phyloP scores from a whole-genome alignment of 2,329 filamentous ascomycete species.

The Sclerotinia nivalis region DNA sequence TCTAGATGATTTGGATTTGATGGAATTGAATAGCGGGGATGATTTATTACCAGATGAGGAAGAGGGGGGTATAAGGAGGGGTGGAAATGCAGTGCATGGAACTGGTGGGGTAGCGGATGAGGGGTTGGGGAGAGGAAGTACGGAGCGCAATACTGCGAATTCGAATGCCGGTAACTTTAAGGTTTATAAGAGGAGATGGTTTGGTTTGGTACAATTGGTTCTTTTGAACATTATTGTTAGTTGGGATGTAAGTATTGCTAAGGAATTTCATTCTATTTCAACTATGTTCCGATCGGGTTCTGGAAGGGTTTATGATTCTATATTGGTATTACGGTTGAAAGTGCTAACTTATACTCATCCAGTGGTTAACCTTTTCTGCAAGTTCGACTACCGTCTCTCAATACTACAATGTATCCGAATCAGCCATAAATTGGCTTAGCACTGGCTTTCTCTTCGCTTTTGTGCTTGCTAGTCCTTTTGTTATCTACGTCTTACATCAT shows the following conservation, averaged over 20 bases:
- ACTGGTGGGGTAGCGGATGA: slow-evolving; percentile 7
- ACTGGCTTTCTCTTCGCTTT: slow-evolving; percentile 88
- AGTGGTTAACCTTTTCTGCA: slow-evolving; percentile 93
- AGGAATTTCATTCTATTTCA: not conserved
- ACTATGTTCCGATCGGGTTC: not conserved
- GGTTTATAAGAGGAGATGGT: slow-evolving; percentile 85
- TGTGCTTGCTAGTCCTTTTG: slow-evolving; percentile 67
- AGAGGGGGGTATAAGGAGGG: slow-evolving; percentile 19
- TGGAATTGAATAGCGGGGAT: slow-evolving; percentile 39
- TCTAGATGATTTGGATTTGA: slow-evolving; percentile 29
- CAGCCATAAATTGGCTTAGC: slow-evolving; percentile 87
- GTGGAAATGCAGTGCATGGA: slow-evolving; percentile 9
- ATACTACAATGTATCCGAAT: slow-evolving; percentile 75
- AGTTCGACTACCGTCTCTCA: slow-evolving; percentile 71
- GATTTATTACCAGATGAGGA: slow-evolving; percentile 35
- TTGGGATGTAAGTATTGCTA: slow-evolving; percentile 76
- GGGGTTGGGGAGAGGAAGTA: slow-evolving; percentile 1
- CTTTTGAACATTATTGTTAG: slow-evolving; percentile 90
- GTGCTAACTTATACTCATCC: slow-evolving; percentile 24
- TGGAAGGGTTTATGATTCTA: not conserved
- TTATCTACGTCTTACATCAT: slow-evolving; percentile 75
- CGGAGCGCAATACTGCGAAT: not conserved
- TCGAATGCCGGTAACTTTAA: slow-evolving; percentile 43
- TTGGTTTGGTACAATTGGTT: slow-evolving; percentile 80
- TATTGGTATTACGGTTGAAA: not conserved